Evolutionary conservation across 495 filamentous ascomycete species (phyloP), one percentile per base, ranked within the genome.

Genomic region (Penicillium angulare): DNA sequence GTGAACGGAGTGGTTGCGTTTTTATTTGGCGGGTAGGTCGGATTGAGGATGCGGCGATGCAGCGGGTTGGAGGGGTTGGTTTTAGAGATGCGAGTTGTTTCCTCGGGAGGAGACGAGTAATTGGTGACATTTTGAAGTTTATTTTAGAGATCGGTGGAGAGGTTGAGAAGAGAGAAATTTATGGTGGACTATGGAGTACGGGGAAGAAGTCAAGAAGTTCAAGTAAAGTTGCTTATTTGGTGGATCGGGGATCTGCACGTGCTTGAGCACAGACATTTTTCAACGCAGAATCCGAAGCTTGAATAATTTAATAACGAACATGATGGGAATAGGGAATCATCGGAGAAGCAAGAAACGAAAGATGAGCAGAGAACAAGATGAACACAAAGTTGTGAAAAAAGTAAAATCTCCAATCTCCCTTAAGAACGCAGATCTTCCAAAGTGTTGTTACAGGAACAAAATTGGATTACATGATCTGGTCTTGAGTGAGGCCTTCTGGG

Each of bases 381-480:
- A 47, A 23, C 12, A 1, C 2, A 6, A 31, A 53, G n/a, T n/a
- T n/a, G n/a, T n/a, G 17, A 36, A 45, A 21, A 39, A 20, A 39
- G 39, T 20, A 38, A 42, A 39, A 23, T 42, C 17, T 20, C 13
- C 17, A 20, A 12, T 24, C 38, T 41, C 43, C 43, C 39, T 18
- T 40, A 27, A 44, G 21, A 39, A 49, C 17, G 43, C 42, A 55
- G 17, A 26, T 16, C 29, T 26, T 12, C 9, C 16, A 47, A 35
- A 9, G 27, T 9, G 27, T 12, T 31, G 13, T 8, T 13, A 31
- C 18, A 44, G 16, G 3, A 29, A 22, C 8, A 34, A 20, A 17
- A 17, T 27, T 16, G 31, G 27, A 26, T 72, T 81, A 98, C 92
- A 96, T 96, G 71, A 98, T 97, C 77, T 98, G 92, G 61, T 97